Base-by-base conservation (phyloP, 345 rosid species). In the Citrus trifoliata region DNA sequence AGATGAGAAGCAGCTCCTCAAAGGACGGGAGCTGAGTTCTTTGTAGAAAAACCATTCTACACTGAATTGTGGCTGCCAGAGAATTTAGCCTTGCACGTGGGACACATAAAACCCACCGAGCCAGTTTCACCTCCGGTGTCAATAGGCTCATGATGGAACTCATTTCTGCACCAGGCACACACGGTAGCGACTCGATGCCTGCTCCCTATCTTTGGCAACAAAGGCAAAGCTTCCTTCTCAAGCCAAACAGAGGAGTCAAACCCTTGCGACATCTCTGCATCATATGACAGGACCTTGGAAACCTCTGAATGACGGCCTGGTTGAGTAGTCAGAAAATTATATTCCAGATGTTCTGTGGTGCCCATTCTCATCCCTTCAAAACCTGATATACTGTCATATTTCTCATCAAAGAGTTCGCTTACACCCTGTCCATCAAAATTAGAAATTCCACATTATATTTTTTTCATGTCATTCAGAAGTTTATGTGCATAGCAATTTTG, bases 81-180 rank as follows among this genome's bases (percentile, higher is more conserved):
- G 81, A 86, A 80, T 74, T 81, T 86, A 61, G 83, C 88, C 79
- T 82, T 83, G 84, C 91, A 89, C 73, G 28, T 76, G 33, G 81
- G 76, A 79, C 93, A 89, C 74, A 83, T 79, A 78, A 78, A 78
- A 61, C 81, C 84, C 71, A 78, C 40, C 1, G 83, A 71, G 18
- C 82, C 81, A 48, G 73, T 63, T 68, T 85, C 83, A 14, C 77
- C 72, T 68, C 63, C 81, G 16, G 76, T 81, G 77, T 84, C 82
- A 38, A 73, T 25, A 71, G 80, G 73, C 58, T 83, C 87, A 42
- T 81, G 73, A 67, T 78, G 67, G 63, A 85, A 82, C 83, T 86
- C 82, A 70, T 69, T 82, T 67, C 88, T 79, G 74, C 93, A 89
- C 84, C 85, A 86, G 63, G 78, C 84, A 75, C 91, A 88, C 60